phyloP scores from a whole-genome alignment of 208 protist species.

The Wallacemonas sp. region DNA sequence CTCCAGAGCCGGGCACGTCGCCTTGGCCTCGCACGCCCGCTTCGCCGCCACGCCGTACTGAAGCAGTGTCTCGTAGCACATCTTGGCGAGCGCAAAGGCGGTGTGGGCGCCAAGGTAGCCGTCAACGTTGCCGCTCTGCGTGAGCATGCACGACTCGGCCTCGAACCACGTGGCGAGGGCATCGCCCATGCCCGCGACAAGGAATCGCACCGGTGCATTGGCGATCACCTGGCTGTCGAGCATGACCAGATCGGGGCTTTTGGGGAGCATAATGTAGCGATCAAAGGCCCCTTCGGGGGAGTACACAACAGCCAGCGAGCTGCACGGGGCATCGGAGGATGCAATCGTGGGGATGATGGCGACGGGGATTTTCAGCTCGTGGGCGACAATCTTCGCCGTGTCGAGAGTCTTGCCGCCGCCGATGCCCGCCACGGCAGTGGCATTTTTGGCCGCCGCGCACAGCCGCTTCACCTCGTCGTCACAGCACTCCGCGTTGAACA shows the following conservation, averaged over 20 bases:
- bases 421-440: conserved; percentile 24
- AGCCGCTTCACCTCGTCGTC: conserved; percentile 28
- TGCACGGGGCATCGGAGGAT: conserved; percentile 37
- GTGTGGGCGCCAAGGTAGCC: conserved; percentile 35
- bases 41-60: conserved; percentile 34
- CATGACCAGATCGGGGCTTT: conserved; percentile 35
- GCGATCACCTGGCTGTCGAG: conserved; percentile 33
- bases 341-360: conserved; percentile 31
- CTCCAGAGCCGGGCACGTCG: conserved; percentile 31
- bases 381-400: conserved; percentile 31
- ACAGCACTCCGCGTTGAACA: conserved; percentile 30
- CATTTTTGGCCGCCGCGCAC: conserved; percentile 7
- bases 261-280: conserved; percentile 29
- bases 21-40: conserved; percentile 28
- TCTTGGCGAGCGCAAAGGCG: conserved; percentile 27
- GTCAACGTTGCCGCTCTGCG: conserved; percentile 26
- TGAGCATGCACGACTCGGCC: conserved; percentile 23
- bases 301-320: conserved; percentile 31
- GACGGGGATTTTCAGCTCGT: conserved; percentile 27
- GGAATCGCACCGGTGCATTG: conserved; percentile 34
- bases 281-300: conserved; percentile 24
- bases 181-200: conserved; percentile 39
- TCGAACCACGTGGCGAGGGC: conserved; percentile 38
- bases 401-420: conserved; percentile 38
- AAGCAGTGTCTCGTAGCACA: conserved; percentile 34